Evolutionary conservation across 345 rosid species (phyloP), one percentile per base, ranked within the genome.

Genomic region (Gossypium ekmanianum): DNA sequence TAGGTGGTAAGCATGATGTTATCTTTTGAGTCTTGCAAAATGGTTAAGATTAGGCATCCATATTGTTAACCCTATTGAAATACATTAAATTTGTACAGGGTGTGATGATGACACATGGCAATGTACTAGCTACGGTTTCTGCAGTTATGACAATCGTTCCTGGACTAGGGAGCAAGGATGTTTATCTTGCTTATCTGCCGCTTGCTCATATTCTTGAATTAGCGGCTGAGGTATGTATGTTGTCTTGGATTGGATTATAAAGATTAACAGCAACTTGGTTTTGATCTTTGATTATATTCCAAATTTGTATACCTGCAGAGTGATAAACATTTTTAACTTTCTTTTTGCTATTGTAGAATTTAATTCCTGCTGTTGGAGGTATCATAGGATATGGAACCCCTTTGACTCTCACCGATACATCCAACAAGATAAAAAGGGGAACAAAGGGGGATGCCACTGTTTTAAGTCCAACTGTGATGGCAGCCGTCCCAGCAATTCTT

Each of bases 401-500:
- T 74, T 82, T 96, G 86, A 96, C 99, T 55, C 98, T 96, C 44
- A 96, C 99, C 3, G 98, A 96, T 76, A 91, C 98, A 57, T 89
- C 97, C 45, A 96, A 74, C 91, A 96, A 96, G 87, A 87, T 96
- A 57, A 96, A 92, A 80, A 88, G 51, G 68, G 98, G 98, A 77
- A 92, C 99, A 29, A 85, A 88, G 69, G 99, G 98, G 74, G 99
- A 96, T 83, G 98, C 92, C 70, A 77, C 92, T 12, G 90, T 81
- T 39, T 83, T 93, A 74, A 84, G 82, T 78, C 98, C 99, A 66
- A 93, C 99, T 17, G 74, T 96, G 68, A 89, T 96, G 98, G 86
- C 99, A 62, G 91, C 99, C 82, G 99, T 96, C 76, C 99, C 98
- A 67, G 99, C 99, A 81, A 92, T 96, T 82, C 97, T 96, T 66